phyloP scores from a whole-genome alignment of 345 rosid genomes.

The Salix dunnii region DNA sequence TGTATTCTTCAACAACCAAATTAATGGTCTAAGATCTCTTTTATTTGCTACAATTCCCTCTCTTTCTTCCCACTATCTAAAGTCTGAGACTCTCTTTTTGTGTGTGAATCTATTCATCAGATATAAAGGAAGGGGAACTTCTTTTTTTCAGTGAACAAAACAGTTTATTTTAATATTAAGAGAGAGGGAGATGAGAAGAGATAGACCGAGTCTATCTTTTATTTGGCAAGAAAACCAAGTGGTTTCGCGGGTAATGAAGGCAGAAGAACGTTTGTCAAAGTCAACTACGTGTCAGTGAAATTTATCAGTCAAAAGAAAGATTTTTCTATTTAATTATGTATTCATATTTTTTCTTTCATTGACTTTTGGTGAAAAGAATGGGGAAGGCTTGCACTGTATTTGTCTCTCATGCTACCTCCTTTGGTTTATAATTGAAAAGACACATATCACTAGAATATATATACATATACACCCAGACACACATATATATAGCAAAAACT shows the following conservation, averaged over 20 bases:
- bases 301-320: background rate
- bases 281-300: conserved; percentile 10
- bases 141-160: background rate
- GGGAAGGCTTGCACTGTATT: background rate
- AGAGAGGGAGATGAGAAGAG: background rate
- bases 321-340: background rate
- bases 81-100: background rate
- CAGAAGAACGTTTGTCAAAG: background rate
- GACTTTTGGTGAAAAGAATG: background rate
- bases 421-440: background rate
- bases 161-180: background rate
- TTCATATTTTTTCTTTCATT: background rate
- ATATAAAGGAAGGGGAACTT: background rate
- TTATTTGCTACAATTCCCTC: background rate
- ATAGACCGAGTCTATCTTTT: background rate
- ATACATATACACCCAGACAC: no score
- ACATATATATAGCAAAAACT: no score
- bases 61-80: background rate
- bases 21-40: background rate
- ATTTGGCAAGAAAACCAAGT: background rate
- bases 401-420: background rate
- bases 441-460: background rate
- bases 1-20: background rate
- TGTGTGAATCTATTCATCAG: background rate
- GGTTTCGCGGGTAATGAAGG: background rate